Percentiles rank a stretch among this genome's conserved stretches.
These are phyloP conservation scores for Globisporangium heterothallicum DNA, from an alignment of 352 stramenopile genomes.

Conservation along the genomic window DNA sequence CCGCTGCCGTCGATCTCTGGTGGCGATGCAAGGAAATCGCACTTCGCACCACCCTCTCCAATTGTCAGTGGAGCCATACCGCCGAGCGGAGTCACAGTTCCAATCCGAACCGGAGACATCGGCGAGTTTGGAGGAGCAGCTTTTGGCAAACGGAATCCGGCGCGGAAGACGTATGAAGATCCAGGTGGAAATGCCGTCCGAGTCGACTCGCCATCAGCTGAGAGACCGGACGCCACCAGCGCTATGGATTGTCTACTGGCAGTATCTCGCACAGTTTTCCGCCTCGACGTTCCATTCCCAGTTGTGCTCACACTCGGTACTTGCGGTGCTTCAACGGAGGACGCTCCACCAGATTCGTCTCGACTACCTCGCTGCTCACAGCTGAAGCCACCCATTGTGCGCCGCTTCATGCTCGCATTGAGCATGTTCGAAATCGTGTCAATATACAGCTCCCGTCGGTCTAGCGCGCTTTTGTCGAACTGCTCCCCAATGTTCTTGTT, in stretches of 20 bases:
- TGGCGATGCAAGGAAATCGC: constrained; percentile 11
- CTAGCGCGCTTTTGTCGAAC: constrained; percentile 77
- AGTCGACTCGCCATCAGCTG: constrained; percentile 23
- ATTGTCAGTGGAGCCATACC: constrained; percentile 3
- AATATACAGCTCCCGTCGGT: constrained; percentile 75
- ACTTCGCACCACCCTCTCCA: constrained; percentile 10
- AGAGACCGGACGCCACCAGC: constrained; percentile 21
- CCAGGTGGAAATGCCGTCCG: constrained; percentile 35
- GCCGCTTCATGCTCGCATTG: constrained; percentile 61
- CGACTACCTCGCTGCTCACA: constrained; percentile 8
- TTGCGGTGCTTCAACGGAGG: constrained; percentile 49
- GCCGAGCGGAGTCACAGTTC: neutral
- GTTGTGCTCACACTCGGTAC: constrained; percentile 20
- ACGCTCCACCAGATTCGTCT: constrained; percentile 14
- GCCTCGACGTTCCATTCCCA: constrained; percentile 15
- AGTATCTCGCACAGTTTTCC: constrained; percentile 22
- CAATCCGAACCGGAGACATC: constrained; percentile 1
- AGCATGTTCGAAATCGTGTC: constrained; percentile 79
- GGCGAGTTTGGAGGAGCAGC: constrained; percentile 25
- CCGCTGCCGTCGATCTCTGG: constrained; percentile 13
- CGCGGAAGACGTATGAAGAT: constrained; percentile 39
- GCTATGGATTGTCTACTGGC: constrained; percentile 19
- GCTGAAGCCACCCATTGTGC: constrained; percentile 33
- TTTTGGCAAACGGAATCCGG: constrained; percentile 54
- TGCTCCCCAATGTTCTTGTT: constrained; percentile 88